Evolutionary conservation across 345 rosid species (phyloP).

Genomic region (Lepidium africanum): DNA sequence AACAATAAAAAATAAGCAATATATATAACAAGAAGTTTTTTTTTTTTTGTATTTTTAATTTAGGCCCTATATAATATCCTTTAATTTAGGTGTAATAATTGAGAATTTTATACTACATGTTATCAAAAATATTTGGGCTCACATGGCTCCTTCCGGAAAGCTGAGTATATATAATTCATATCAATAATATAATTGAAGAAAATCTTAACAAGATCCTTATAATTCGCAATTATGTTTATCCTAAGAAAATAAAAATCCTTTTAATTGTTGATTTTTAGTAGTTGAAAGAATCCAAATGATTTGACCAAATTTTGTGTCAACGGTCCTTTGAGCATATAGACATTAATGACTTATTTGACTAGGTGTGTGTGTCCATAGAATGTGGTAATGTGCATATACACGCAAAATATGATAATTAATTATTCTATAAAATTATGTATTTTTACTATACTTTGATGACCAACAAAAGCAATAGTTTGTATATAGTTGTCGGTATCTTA

Average conservation of each 20-base stretch:
- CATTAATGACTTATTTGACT: slow-evolving; percentile 12
- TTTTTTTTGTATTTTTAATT: too few species aligned
- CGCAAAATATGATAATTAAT: neutral
- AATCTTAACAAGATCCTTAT: slow-evolving; percentile 13
- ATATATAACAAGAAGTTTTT: too few species aligned
- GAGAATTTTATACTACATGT: slow-evolving; percentile 7
- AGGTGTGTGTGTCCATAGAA: neutral
- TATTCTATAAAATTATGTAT: neutral
- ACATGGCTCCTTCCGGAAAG: slow-evolving; percentile 22
- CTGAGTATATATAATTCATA: neutral
- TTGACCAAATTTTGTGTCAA: slow-evolving; percentile 26
- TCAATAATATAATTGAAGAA: neutral
- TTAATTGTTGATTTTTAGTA: slow-evolving; percentile 21
- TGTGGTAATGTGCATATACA: slow-evolving; percentile 8
- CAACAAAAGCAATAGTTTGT: neutral
- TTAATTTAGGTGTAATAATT: slow-evolving; percentile 12
- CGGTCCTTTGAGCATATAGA: too few species aligned
- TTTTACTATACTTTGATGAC: neutral
- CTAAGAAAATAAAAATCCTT: slow-evolving; percentile 10
- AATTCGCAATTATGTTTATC: neutral
- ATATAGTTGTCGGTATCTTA: neutral
- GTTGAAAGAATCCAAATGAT: slow-evolving; percentile 19
- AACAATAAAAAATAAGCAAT: too few species aligned
- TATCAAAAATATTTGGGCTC: slow-evolving; percentile 7
- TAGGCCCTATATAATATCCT: neutral